Evolutionary conservation across 441 rosid genomes (phyloP).

Genomic region (Syzygium syzygioides): DNA sequence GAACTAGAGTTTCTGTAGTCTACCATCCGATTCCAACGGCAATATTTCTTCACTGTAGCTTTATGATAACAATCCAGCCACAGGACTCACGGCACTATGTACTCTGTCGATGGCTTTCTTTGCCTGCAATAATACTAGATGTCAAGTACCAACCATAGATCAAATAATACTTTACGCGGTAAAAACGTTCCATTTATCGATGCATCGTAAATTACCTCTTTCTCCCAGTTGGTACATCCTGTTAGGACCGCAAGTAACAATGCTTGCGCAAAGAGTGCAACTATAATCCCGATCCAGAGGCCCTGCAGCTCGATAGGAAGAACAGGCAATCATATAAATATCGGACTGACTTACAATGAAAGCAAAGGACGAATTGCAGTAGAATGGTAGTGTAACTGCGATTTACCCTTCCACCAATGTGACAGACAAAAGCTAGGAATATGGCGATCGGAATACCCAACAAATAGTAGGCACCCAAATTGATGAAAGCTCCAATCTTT

Average conservation of each 20-base stretch:
- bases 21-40: background rate
- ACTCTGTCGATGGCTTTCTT: background rate
- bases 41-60: background rate
- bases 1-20: background rate
- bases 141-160: background rate
- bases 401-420: background rate
- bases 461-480: background rate
- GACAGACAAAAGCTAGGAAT: background rate
- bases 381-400: background rate
- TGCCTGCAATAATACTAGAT: background rate
- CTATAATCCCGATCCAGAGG: background rate
- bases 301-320: background rate
- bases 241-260: background rate
- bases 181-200: background rate
- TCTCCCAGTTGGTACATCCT: background rate
- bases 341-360: background rate
- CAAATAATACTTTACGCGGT: background rate
- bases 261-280: background rate
- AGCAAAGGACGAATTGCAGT: background rate
- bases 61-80: background rate
- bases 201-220: background rate
- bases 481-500: background rate
- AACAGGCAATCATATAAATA: background rate
- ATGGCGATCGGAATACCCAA: background rate
- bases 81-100: background rate